Percentiles rank a stretch among this genome's conserved stretches.
Conservation (phyloP, 495 filamentous ascomycete genomes). For the Podospora fimiseda region DNA sequence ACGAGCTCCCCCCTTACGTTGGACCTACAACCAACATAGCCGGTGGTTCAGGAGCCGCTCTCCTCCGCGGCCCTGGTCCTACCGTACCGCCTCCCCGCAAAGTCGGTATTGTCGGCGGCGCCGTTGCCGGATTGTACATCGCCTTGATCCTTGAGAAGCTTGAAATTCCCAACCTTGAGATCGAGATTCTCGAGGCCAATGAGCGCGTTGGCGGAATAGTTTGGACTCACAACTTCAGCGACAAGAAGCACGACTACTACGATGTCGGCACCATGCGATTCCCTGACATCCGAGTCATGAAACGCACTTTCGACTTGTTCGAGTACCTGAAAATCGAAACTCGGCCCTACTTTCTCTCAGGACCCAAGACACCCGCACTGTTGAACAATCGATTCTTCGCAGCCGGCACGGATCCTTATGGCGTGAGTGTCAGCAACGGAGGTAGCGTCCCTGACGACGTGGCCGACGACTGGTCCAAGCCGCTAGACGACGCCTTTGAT, state of each 20-base stretch:
- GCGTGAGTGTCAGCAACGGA: not conserved
- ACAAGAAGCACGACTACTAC: conserved; percentile 34
- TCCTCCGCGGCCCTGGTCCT: no score
- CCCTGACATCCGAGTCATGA: conserved; percentile 28
- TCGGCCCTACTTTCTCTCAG: not conserved
- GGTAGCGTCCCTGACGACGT: not conserved
- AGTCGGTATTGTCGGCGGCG: not conserved
- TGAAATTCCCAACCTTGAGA: not conserved
- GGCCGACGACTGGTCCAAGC: not conserved
- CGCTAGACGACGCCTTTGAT: not conserved
- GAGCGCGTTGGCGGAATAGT: conserved; percentile 25
- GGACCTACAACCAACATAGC: no score
- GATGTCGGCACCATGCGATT: conserved; percentile 42
- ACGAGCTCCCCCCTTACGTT: not conserved
- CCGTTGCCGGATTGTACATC: not conserved
- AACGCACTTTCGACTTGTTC: conserved; percentile 9
- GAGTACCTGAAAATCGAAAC: not conserved
- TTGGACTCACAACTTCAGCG: conserved; percentile 27
- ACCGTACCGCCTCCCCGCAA: not conserved
- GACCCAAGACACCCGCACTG: not conserved
- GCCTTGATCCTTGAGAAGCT: not conserved
- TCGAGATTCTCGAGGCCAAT: conserved; percentile 26
- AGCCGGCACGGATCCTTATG: not conserved
- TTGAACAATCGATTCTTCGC: not conserved
- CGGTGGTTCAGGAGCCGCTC: no score